Base-by-base conservation (phyloP, 169 alveolate species). In the Eimeria tenella region DNA sequence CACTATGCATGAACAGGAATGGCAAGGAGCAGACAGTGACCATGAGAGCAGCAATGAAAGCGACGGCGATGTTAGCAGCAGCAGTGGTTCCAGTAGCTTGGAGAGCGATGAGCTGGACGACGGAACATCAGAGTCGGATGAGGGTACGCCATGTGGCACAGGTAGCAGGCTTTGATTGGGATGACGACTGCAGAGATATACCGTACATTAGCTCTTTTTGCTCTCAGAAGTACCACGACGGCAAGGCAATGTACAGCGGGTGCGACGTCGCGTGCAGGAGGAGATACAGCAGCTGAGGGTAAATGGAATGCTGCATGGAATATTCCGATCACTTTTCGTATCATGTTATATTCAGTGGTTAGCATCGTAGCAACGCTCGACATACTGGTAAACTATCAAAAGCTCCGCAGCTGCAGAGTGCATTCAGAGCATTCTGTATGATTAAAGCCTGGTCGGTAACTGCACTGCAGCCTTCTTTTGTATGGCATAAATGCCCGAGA, bases 11-110 rank as follows among this genome's bases (percentile, higher is more conserved):
- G 95, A 94, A 62, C 96, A 94, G 60, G 95, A 93, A 84, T 94
- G 95, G 94, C 96, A 82, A 31, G 93, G 73, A 93, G 96, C 50
- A 89, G 96, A 90, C 55, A 95, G 95, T 79, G 95, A 84, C 42
- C 83, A 89, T 42, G 95, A 93, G 19, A 94, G 94, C 81, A 95
- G 95, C 62, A 53, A 19, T 17, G 91, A 19, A 31, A 62, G 91
- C 63, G 62, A 42, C 79, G 75, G 81, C 81, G 92, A 53, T 56
- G 93, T 31, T n/a, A 49, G 94, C 87, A 53, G 62, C 42, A 7
- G 42, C 74, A 70, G 62, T 23, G 83, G 50, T 23, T 9, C 74
- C 11, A 58, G 65, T 6, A 52, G 86, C 84, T 77, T 82, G 50
- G 94, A 90, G 60, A 71, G 77, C 13, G 82, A 63, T 21, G 91